Evolutionary conservation across 768 basidiomycete genomes (phyloP).

Genomic region (Mrakia gelida): DNA sequence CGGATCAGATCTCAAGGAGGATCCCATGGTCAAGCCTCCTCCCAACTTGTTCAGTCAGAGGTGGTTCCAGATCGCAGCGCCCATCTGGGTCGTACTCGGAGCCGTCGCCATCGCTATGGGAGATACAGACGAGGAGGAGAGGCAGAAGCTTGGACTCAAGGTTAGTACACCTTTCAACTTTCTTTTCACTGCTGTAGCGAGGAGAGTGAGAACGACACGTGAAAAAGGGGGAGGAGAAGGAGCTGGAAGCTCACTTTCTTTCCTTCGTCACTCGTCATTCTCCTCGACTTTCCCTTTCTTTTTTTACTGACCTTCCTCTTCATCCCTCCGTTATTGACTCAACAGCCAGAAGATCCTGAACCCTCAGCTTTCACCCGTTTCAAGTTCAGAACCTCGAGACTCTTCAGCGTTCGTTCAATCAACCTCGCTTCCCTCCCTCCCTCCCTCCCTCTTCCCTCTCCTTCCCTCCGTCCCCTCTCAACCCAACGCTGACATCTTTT

Average conservation of each 20-base stretch:
- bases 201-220: background rate
- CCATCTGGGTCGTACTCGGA: background rate
- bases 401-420: constrained; percentile 25
- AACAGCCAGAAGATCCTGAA: constrained; percentile 16
- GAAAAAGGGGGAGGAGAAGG: background rate
- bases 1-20: constrained; percentile 3
- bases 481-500: background rate
- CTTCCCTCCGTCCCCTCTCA: background rate
- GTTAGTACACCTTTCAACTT: background rate
- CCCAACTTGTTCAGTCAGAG: background rate
- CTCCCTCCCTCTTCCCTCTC: too few species aligned
- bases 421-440: background rate
- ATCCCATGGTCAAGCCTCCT: constrained; percentile 5
- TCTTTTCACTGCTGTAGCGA: background rate
- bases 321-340: too few species aligned
- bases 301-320: background rate
- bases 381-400: constrained; percentile 31
- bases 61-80: constrained; percentile 16
- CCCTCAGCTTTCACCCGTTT: background rate
- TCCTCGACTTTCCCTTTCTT: background rate
- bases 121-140: constrained; percentile 7
- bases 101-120: background rate
- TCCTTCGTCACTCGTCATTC: background rate
- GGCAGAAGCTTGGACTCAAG: constrained; percentile 13
- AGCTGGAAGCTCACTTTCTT: constrained; percentile 8